Percentiles rank a stretch among this genome's conserved stretches.
phyloP scores from a whole-genome alignment of 495 filamentous ascomycete species.

The Xylaria telfairii region DNA sequence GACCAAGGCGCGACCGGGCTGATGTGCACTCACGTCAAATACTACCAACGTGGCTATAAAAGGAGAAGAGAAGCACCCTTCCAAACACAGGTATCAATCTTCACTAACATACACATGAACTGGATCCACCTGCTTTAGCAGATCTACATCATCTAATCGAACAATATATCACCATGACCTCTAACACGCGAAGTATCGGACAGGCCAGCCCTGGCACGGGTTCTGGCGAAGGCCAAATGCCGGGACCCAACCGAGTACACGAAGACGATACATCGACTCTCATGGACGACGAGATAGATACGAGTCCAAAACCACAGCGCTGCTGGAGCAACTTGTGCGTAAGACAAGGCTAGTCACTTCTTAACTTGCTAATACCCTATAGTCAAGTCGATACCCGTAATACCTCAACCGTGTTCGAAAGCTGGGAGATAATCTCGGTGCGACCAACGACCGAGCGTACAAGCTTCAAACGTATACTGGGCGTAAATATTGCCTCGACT shows the following conservation, averaged over 20 bases:
- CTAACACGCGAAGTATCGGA: background rate
- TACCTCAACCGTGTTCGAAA: constrained; percentile 8
- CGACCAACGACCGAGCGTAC: constrained; percentile 17
- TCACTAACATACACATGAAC: background rate
- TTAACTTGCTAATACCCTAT: background rate
- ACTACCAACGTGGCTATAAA: background rate
- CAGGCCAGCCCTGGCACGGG: too few relatives aligned
- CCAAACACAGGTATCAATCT: background rate
- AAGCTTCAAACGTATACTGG: constrained; percentile 6
- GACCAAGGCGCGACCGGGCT: background rate
- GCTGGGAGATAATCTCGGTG: constrained; percentile 25
- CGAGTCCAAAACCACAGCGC: background rate
- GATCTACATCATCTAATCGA: background rate
- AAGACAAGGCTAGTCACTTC: background rate
- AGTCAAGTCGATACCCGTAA: constrained; percentile 5
- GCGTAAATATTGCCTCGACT: constrained; percentile 8
- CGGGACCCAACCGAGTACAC: background rate
- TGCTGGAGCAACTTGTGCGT: constrained; percentile 6
- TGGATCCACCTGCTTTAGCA: background rate
- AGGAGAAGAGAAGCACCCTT: background rate
- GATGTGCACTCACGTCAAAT: background rate
- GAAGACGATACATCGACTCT: constrained; percentile 18
- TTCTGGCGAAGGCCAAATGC: background rate
- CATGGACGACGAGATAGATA: background rate
- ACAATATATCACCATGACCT: background rate